Evolutionary conservation across 2,329 filamentous ascomycete genomes (phyloP).

Genomic region (Fusarium kyushuense): DNA sequence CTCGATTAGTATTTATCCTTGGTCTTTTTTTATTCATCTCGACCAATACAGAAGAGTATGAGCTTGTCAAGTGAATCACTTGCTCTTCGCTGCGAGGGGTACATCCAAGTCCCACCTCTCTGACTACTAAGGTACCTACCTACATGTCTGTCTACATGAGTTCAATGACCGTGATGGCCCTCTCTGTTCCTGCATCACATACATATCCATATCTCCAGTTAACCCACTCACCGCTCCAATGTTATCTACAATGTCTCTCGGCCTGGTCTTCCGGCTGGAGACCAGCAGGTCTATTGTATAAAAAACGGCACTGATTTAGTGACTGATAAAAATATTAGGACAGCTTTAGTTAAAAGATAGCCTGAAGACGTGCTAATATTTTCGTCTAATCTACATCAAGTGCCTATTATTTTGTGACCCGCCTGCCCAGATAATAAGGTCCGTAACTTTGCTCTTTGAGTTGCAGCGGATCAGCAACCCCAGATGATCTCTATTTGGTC

Average conservation of each 20-base stretch:
- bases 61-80: background rate
- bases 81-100: background rate
- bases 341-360: too few relatives aligned
- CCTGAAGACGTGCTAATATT: too few relatives aligned
- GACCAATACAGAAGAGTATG: background rate
- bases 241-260: slow-evolving; percentile 12
- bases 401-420: too few relatives aligned
- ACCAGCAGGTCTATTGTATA: too few relatives aligned
- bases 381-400: too few relatives aligned
- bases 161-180: background rate
- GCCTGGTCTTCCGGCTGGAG: slow-evolving; percentile 15
- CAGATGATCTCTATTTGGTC: background rate
- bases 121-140: too few relatives aligned
- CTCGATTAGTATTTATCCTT: slow-evolving; percentile 2
- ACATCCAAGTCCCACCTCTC: background rate
- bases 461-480: slow-evolving; percentile 16
- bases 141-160: background rate
- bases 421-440: slow-evolving; percentile 15
- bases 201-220: background rate
- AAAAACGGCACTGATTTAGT: too few relatives aligned
- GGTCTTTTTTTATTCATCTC: background rate
- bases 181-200: slow-evolving; percentile 4
- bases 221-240: slow-evolving; percentile 4
- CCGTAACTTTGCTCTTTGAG: slow-evolving; percentile 8
- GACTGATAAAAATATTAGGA: too few relatives aligned